A percentile compares a stretch with the other conserved stretches of the same genome.
Conservation (phyloP, 495 filamentous ascomycete genomes). For the Aspergillus ellipticus region DNA sequence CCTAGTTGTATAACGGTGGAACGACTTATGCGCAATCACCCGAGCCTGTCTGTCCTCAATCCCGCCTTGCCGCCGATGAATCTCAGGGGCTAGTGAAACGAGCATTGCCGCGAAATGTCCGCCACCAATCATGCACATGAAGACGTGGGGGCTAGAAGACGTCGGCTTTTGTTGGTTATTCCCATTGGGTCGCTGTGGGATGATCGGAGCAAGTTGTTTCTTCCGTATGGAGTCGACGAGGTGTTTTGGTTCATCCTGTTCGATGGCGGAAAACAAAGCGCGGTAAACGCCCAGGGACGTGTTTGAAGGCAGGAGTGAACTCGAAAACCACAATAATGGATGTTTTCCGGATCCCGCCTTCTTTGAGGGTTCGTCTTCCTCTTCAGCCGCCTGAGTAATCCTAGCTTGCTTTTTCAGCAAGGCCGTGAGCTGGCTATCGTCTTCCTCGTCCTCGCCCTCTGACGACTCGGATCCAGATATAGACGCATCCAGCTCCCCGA, state of each 20-base stretch:
- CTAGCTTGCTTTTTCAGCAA: conserved; percentile 81
- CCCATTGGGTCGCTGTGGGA: conserved; percentile 40
- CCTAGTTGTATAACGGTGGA: conserved; percentile 93
- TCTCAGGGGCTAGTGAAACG: conserved; percentile 77
- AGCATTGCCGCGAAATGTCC: conserved; percentile 98
- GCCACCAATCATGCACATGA: conserved; percentile 97
- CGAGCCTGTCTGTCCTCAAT: conserved; percentile 73
- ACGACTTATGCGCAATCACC: conserved; percentile 92
- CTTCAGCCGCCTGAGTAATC: conserved; percentile 52
- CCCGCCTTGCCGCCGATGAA: conserved; percentile 65
- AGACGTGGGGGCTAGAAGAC: conserved; percentile 73
- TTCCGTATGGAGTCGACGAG: conserved; percentile 63
- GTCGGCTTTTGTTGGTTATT: conserved; percentile 47
- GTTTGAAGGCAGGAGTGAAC: conserved; percentile 67
- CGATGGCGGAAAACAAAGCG: conserved; percentile 69
- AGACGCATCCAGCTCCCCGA: conserved; percentile 82
- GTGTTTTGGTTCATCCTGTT: conserved; percentile 58
- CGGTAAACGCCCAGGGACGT: conserved; percentile 82
- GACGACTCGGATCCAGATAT: conserved; percentile 76
- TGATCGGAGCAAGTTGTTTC: conserved; percentile 69
- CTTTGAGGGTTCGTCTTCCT: conserved; percentile 44
- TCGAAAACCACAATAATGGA: conserved; percentile 83
- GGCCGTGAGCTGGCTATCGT: conserved; percentile 58
- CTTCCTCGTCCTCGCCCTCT: conserved; percentile 52
- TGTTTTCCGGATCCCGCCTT: conserved; percentile 61